Percentiles rank a stretch among this genome's conserved stretches.
phyloP scores from a whole-genome alignment of 768 basidiomycete species.

The Cubamyces sp. region DNA sequence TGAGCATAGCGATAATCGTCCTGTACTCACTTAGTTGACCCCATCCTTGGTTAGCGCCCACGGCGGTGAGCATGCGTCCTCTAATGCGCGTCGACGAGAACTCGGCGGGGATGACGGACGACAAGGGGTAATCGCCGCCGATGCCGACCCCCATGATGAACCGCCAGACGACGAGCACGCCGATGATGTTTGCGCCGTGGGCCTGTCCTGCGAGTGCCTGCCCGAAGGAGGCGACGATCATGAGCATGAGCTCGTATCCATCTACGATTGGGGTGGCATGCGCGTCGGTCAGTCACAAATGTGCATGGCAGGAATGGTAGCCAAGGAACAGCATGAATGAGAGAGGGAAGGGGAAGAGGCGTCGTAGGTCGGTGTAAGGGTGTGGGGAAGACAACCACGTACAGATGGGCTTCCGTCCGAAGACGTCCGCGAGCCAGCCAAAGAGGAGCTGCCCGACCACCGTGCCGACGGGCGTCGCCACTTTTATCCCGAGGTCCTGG shows the following conservation, averaged over 20 bases:
- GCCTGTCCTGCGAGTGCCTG: constrained; percentile 76
- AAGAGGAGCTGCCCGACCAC: constrained; percentile 47
- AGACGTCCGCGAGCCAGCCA: constrained; percentile 48
- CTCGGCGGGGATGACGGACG: constrained; percentile 50
- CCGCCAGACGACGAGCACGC: constrained; percentile 82
- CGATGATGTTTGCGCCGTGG: constrained; percentile 72
- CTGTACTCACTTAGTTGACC: constrained; percentile 41
- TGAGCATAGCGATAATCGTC: too few relatives aligned
- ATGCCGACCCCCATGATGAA: constrained; percentile 48
- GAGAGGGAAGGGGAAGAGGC: constrained; percentile 8
- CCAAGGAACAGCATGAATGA: neutral
- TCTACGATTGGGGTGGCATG: constrained; percentile 40
- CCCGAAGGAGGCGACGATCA: constrained; percentile 78
- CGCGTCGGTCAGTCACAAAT: too few relatives aligned
- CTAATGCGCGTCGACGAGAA: constrained; percentile 49
- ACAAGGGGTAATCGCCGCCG: constrained; percentile 50
- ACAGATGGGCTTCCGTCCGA: constrained; percentile 46
- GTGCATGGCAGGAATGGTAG: neutral
- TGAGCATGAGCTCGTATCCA: constrained; percentile 77
- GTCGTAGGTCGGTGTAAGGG: too few relatives aligned
- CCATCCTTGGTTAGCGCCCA: constrained; percentile 51
- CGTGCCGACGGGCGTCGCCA: constrained; percentile 45
- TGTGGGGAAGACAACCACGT: neutral
- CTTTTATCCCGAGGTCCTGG: constrained; percentile 51
- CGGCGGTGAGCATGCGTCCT: constrained; percentile 52